These are phyloP conservation scores for Linum usitatissimum DNA, from an alignment of 345 rosid species.

Conservation along the genomic window DNA sequence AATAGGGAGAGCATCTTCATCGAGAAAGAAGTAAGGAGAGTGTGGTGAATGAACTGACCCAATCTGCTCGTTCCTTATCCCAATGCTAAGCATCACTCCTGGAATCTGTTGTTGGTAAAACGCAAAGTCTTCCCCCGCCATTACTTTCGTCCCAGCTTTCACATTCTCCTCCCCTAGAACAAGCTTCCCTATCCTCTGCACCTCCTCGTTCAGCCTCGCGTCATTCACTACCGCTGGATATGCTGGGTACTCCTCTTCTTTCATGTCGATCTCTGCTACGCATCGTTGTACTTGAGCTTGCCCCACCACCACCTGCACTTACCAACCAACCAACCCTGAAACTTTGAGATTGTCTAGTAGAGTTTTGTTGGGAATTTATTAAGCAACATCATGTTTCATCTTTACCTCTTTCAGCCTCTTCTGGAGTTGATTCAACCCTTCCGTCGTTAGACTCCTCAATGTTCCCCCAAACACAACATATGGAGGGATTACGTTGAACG, in stretches of 20 bases:
- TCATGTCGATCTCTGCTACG: slow-evolving; percentile 35
- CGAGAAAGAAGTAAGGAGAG: slow-evolving; percentile 65
- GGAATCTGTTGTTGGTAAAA: slow-evolving; percentile 69
- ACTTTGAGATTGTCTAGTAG: too few species aligned
- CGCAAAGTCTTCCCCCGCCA: slow-evolving; percentile 86
- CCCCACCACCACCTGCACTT: slow-evolving; percentile 46
- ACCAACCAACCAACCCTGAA: too few species aligned
- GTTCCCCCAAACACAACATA: slow-evolving; percentile 80
- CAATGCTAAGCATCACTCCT: slow-evolving; percentile 57
- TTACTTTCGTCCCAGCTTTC: slow-evolving; percentile 27
- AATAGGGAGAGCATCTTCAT: slow-evolving; percentile 66
- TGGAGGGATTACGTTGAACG: slow-evolving; percentile 42
- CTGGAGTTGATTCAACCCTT: slow-evolving; percentile 51
- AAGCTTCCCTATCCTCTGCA: slow-evolving; percentile 36
- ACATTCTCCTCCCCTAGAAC: slow-evolving; percentile 56
- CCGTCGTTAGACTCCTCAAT: slow-evolving; percentile 72
- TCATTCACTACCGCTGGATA: slow-evolving; percentile 69
- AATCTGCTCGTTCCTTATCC: slow-evolving; percentile 51
- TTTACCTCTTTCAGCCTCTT: slow-evolving; percentile 61
- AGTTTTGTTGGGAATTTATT: too few species aligned
- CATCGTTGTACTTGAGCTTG: slow-evolving; percentile 66
- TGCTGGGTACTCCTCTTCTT: slow-evolving; percentile 31
- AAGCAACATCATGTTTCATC: background rate
- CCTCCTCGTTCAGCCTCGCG: slow-evolving; percentile 37
- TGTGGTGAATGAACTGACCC: slow-evolving; percentile 61